Base-by-base conservation (phyloP, 1,284 basidiomycete species). In the Cryptococcus sp. region DNA sequence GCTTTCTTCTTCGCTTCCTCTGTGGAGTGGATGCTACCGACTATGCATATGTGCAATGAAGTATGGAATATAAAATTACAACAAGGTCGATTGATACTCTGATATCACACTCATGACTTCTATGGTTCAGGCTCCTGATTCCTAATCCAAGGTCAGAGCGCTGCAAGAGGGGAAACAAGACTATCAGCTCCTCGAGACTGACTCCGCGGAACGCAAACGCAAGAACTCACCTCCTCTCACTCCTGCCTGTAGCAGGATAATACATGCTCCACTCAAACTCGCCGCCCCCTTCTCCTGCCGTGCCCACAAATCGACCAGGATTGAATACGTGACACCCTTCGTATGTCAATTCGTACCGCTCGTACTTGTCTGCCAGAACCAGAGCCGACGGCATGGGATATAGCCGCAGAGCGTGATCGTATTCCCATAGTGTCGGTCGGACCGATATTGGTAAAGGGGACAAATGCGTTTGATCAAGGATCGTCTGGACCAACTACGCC, bases 291-390 rank as follows among this genome's bases (percentile, higher is more conserved):
- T 63, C 65, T n/a, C 65, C 68, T 5, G 68, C 70, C 5, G 67
- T 65, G 1, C 68, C 83, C 17, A 92, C 81, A 70, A 94, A 93
- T 53, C 87, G 86, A 15, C 96, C 95, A 0, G 96, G 96, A 76
- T 99, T 99, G 82, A 99, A 93, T 30, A 99, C 96, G 78, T 98
- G 95, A 72, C 96, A 99, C 6, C 92, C 93, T 63, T 95, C 94
- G 73, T 99, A 99, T 1, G 94, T 99, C 65, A 98, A 83, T 70
- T 96, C 93, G 77, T 91, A 99, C 40, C 90, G 85, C 72, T 98
- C 94, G 75, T 96, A 98, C 76, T 89, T 93, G 79, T 99, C 96
- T 1, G 96, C 96, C 13, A 99, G 83, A n/a, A 99, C 84, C 22
- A 98, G 89, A 2, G 89, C 85, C 2, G 93, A 95, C 0, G 96